Conservation (phyloP, 345 rosid species). For the Hibiscus tridactylites region DNA sequence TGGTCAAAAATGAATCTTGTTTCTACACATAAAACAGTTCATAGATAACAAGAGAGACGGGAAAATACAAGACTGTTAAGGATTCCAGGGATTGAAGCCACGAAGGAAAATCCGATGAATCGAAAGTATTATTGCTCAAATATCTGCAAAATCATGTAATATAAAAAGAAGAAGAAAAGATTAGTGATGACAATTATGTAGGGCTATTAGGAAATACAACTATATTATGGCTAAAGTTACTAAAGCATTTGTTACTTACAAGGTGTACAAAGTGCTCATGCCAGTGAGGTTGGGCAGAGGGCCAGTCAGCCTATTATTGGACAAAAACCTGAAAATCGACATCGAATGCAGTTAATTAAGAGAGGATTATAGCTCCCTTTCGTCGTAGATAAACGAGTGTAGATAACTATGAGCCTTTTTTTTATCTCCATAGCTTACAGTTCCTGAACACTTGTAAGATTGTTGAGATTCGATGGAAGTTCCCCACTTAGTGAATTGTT, state of each 20-base stretch:
- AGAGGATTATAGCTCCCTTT: neutral
- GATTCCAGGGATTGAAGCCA: constrained; percentile 46
- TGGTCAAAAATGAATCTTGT: neutral
- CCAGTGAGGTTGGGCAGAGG: constrained; percentile 51
- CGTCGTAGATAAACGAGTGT: neutral
- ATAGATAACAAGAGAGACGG: neutral
- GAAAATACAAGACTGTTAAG: constrained; percentile 63
- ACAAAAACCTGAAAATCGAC: constrained; percentile 43
- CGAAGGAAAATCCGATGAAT: constrained; percentile 34
- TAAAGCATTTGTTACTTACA: constrained; percentile 42
- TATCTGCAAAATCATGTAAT: constrained; percentile 40
- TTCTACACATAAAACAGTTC: neutral
- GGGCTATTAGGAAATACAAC: neutral
- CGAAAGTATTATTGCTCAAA: constrained; percentile 65
- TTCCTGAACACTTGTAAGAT: constrained; percentile 40
- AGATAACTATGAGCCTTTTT: neutral
- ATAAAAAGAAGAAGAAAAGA: neutral
- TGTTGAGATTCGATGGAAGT: constrained; percentile 51
- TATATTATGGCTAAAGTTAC: too few species aligned
- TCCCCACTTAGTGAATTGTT: constrained; percentile 44
- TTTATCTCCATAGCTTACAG: constrained; percentile 43
- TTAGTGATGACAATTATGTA: neutral
- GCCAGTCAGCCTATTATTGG: constrained; percentile 57
- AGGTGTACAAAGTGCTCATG: constrained; percentile 40
- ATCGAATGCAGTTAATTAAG: neutral